Evolutionary conservation across 805 yeast species (phyloP).

Genomic region (Sugiyamaella chiloensis): DNA sequence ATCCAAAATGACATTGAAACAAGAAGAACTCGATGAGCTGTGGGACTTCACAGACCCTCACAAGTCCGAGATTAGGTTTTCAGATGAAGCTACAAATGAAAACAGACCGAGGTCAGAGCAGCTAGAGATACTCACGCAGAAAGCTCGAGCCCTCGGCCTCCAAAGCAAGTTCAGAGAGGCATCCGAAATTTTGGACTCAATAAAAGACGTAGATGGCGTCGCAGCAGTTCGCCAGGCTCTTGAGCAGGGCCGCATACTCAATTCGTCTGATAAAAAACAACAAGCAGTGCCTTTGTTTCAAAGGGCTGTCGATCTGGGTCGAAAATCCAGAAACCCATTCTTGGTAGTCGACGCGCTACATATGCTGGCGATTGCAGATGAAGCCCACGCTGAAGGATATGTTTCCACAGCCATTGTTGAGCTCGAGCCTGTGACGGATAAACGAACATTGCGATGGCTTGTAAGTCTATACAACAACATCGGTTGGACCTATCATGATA

Average conservation of each 20-base stretch:
- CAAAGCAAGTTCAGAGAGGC: neutral
- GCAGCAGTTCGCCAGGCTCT: neutral
- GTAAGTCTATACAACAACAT: neutral
- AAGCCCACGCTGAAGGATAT: neutral
- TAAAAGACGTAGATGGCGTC: neutral
- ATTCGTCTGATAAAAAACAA: neutral
- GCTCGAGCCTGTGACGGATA: neutral
- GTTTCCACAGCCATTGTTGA: neutral
- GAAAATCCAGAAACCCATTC: neutral
- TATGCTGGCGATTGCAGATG: constrained; percentile 6
- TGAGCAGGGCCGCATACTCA: neutral
- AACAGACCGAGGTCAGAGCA: neutral
- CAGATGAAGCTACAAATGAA: neutral
- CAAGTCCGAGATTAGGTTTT: neutral
- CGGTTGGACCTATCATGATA: neutral
- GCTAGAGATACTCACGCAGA: neutral
- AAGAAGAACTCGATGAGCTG: neutral
- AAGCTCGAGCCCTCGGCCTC: neutral
- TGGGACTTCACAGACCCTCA: neutral
- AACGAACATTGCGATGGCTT: neutral
- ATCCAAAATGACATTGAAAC: no score
- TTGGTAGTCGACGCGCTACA: neutral
- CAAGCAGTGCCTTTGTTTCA: neutral
- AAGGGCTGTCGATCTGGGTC: neutral
- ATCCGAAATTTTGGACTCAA: neutral